Evolutionary conservation across 345 rosid genomes (phyloP).

Genomic region (Hirschfeldia incana): DNA sequence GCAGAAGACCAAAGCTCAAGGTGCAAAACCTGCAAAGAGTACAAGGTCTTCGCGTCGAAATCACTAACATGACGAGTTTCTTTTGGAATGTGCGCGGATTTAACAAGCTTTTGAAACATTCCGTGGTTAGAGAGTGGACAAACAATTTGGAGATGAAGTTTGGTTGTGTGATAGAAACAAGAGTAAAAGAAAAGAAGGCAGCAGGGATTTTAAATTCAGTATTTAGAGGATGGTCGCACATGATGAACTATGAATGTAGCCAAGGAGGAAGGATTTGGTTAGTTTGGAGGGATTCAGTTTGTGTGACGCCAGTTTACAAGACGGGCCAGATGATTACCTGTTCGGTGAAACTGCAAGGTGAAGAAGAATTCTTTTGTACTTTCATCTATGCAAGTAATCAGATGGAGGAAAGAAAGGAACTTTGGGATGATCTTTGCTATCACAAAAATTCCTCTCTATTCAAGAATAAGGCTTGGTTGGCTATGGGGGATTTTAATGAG

Average conservation of each 20-base stretch:
- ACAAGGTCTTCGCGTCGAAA: not conserved
- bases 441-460: not conserved
- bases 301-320: not conserved
- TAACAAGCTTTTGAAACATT: not conserved
- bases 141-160: not conserved
- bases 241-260: not conserved
- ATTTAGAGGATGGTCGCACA: not conserved
- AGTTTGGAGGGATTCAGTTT: not conserved
- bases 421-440: not conserved
- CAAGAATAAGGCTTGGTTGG: not conserved
- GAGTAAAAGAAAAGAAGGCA: not conserved
- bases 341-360: not conserved
- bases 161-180: not conserved
- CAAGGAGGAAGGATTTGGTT: not conserved
- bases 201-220: too few species aligned
- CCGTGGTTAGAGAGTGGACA: not conserved
- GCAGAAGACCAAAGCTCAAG: not conserved
- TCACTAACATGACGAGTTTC: not conserved
- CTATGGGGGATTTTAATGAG: not conserved
- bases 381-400: not conserved
- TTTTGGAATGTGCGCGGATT: not conserved
- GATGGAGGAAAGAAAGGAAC: not conserved
- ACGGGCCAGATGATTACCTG: not conserved
- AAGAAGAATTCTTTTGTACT: not conserved
- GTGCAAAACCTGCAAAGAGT: not conserved